Conservation (phyloP, 2,329 filamentous ascomycete genomes). For the Biscogniauxia marginata region DNA sequence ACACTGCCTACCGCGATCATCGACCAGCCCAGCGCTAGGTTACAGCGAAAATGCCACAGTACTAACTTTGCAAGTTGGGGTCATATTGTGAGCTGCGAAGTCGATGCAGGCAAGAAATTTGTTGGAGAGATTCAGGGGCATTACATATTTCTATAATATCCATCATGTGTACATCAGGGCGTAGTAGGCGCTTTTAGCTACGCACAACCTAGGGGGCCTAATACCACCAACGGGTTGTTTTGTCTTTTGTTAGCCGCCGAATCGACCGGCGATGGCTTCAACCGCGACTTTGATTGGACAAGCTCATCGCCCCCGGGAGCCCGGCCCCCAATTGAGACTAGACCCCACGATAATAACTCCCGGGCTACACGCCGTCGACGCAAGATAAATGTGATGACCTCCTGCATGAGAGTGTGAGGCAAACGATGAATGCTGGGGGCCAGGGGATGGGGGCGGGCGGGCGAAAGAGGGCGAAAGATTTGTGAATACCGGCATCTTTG, state of each 20-base stretch:
- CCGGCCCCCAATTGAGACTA: neutral
- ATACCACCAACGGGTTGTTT: neutral
- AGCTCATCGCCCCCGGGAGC: neutral
- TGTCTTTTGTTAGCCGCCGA: neutral
- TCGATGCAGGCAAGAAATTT: neutral
- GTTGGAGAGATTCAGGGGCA: neutral
- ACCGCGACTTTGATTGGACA: neutral
- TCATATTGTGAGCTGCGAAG: no score
- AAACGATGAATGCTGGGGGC: neutral
- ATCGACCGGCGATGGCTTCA: neutral
- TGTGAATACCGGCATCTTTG: neutral
- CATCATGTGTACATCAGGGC: neutral
- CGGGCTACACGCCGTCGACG: neutral
- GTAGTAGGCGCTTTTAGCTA: neutral
- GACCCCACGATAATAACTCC: neutral
- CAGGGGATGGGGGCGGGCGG: no score
- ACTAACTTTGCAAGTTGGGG: no score
- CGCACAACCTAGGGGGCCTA: neutral
- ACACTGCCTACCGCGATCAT: no score
- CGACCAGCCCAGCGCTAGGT: no score
- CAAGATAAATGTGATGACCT: neutral
- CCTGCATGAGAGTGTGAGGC: neutral
- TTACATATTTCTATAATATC: neutral
- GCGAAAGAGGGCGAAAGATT: no score
- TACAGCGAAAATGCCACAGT: no score